Evolutionary conservation across 2,329 filamentous ascomycete species (phyloP).

Genomic region (Trichoderma endophyticum): DNA sequence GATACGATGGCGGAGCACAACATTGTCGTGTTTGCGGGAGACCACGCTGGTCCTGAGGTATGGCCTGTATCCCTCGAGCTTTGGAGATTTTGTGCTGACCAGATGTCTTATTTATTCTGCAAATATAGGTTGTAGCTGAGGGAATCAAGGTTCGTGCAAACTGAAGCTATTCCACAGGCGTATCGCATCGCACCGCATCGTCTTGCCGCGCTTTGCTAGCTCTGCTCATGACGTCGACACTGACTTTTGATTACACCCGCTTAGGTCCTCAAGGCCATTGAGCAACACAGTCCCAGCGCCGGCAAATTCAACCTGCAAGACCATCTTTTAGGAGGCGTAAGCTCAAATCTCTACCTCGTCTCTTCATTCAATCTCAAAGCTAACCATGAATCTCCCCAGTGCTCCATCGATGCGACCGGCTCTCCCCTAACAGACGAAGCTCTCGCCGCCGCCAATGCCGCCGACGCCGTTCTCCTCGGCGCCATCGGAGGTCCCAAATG

Average conservation of each 20-base stretch:
- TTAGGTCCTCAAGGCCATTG: slow-evolving; percentile 75
- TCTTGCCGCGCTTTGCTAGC: not conserved
- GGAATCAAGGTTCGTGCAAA: slow-evolving; percentile 70
- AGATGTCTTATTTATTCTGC: not conserved
- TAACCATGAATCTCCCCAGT: slow-evolving; percentile 46
- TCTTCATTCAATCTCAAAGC: not conserved
- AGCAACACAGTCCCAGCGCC: slow-evolving; percentile 65
- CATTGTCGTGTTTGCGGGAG: slow-evolving; percentile 77
- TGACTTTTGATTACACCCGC: not conserved
- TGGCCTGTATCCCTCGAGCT: not conserved
- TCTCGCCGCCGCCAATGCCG: slow-evolving; percentile 75
- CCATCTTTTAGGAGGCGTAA: slow-evolving; percentile 86
- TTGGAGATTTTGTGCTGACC: slow-evolving; percentile 4
- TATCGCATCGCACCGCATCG: not conserved
- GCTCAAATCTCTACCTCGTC: slow-evolving; percentile 30
- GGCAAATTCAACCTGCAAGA: slow-evolving; percentile 85
- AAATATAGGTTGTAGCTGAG: slow-evolving; percentile 67
- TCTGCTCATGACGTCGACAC: not conserved
- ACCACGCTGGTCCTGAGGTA: slow-evolving; percentile 85
- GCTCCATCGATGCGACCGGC: slow-evolving; percentile 81
- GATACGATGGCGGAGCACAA: slow-evolving; percentile 65
- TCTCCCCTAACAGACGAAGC: slow-evolving; percentile 78
- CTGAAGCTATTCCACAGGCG: not conserved
- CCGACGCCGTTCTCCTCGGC: slow-evolving; percentile 86
- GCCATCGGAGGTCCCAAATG: slow-evolving; percentile 97